Percentiles rank a stretch among this genome's conserved stretches.
Conservation (phyloP, 176 grass and related monocot genomes). For the Echinochloa phyllopogon region DNA sequence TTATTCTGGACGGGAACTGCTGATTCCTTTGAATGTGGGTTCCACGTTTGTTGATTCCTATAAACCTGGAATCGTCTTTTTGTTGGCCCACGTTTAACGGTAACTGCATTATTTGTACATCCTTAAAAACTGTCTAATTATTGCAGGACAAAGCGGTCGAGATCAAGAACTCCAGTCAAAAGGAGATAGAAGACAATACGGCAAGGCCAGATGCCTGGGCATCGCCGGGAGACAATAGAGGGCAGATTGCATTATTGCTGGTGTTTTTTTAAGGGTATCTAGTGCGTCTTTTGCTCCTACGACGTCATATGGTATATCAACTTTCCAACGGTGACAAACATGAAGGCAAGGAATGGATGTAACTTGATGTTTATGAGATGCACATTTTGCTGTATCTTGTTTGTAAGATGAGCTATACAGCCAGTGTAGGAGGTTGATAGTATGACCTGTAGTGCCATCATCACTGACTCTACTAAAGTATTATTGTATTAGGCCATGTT, state of each 20-base stretch:
- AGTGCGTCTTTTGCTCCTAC: not conserved
- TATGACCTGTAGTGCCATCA: not conserved
- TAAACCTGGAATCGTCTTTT: slow-evolving; percentile 22
- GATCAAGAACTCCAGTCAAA: slow-evolving; percentile 63
- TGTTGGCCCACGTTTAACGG: not conserved
- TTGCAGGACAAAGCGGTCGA: slow-evolving; percentile 53
- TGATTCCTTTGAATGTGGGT: not conserved
- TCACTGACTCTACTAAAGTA: not conserved
- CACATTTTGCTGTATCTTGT: not conserved
- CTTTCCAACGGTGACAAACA: not conserved
- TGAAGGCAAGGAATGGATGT: not conserved
- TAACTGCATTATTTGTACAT: not conserved
- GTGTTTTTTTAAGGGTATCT: not conserved
- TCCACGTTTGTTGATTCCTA: not conserved
- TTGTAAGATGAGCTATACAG: not conserved
- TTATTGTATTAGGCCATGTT: not conserved
- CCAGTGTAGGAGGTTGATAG: not conserved
- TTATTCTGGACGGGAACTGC: not conserved
- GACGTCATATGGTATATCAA: not conserved
- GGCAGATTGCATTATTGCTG: not conserved
- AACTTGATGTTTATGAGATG: not conserved
- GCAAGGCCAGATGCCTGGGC: not conserved
- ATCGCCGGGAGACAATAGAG: not conserved
- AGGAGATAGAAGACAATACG: slow-evolving; percentile 43
- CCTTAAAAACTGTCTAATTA: slow-evolving; percentile 27